Evolutionary conservation across 2,329 filamentous ascomycete species (phyloP).

Genomic region (Amylocarpus encephaloides): DNA sequence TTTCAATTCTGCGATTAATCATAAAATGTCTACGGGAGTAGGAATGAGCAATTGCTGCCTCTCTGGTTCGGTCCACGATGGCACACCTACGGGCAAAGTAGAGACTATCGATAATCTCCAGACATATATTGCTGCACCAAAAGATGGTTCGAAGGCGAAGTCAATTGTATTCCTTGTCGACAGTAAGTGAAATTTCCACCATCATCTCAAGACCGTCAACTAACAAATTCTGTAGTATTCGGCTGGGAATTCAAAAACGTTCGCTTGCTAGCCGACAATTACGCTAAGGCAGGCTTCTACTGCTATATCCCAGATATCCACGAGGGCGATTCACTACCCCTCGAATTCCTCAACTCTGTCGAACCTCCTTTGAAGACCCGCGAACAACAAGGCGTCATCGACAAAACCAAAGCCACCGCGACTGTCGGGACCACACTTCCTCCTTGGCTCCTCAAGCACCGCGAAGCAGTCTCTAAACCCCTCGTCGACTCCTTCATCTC

Average conservation of each 20-base stretch:
- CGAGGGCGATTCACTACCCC: conserved; percentile 30
- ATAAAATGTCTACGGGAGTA: conserved; percentile 33
- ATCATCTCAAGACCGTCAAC: conserved; percentile 3
- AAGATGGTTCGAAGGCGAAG: conserved; percentile 36
- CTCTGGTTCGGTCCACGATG: conserved; percentile 35
- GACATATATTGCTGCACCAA: conserved; percentile 40
- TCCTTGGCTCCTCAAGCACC: conserved; percentile 27
- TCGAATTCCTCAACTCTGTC: background rate
- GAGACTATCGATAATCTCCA: conserved; percentile 35
- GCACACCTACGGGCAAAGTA: conserved; percentile 31
- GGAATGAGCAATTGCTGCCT: conserved; percentile 39
- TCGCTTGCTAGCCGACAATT: conserved; percentile 41
- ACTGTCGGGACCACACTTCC: conserved; percentile 36
- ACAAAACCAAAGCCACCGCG: conserved; percentile 36
- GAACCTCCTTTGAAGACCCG: conserved; percentile 11
- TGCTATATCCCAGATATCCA: conserved; percentile 47
- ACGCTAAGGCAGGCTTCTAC: conserved; percentile 39
- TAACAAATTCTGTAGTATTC: conserved; percentile 29
- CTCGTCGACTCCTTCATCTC: conserved; percentile 35
- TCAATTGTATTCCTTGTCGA: conserved; percentile 41
- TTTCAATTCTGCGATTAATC: no score
- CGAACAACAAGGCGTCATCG: conserved; percentile 8
- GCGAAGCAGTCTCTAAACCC: conserved; percentile 28
- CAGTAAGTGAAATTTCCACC: conserved; percentile 25
- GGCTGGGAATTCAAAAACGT: conserved; percentile 45